Percentiles rank a stretch among this genome's conserved stretches.
Evolutionary conservation across 192 early-diverging fungal species (phyloP).

Genomic region (Gaertneriomyces sp.): DNA sequence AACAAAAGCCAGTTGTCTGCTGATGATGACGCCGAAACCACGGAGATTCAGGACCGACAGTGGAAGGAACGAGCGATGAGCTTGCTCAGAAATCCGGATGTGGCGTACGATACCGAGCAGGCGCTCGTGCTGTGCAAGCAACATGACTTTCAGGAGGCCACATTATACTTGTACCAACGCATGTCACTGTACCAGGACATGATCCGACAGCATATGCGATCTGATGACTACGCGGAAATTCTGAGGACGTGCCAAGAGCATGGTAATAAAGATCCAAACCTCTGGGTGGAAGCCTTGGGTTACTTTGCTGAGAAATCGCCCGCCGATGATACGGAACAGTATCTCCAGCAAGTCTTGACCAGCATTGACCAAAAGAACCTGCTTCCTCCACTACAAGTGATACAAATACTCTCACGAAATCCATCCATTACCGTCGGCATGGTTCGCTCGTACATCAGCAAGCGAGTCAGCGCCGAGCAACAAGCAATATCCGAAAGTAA

Average conservation of each 20-base stretch:
- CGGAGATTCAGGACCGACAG: background rate
- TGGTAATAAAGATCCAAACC: conserved; percentile 38
- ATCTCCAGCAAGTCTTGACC: conserved; percentile 55
- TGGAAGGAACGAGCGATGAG: conserved; percentile 59
- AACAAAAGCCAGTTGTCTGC: conserved; percentile 34
- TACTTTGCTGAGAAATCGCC: conserved; percentile 43
- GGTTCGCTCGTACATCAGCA: conserved; percentile 78
- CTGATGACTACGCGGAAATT: conserved; percentile 36
- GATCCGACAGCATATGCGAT: conserved; percentile 43
- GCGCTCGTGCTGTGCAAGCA: conserved; percentile 87
- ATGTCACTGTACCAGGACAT: conserved; percentile 65
- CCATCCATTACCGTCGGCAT: conserved; percentile 83
- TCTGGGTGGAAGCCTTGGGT: conserved; percentile 47
- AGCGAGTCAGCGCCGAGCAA: conserved; percentile 69
- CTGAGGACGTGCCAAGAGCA: conserved; percentile 45
- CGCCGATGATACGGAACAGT: conserved; percentile 7
- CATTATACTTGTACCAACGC: conserved; percentile 84
- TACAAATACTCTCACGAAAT: conserved; percentile 78
- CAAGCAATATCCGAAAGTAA: conserved; percentile 60
- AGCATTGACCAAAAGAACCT: conserved; percentile 83
- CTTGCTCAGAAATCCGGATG: conserved; percentile 53
- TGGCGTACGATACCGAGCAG: conserved; percentile 81
- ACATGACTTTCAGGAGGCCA: conserved; percentile 78
- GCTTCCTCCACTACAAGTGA: conserved; percentile 83
- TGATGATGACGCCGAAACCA: no score